Percentiles rank a stretch among this genome's conserved stretches.
Evolutionary conservation across 331 rosid genomes (phyloP).

Genomic region (Malus hybrid): DNA sequence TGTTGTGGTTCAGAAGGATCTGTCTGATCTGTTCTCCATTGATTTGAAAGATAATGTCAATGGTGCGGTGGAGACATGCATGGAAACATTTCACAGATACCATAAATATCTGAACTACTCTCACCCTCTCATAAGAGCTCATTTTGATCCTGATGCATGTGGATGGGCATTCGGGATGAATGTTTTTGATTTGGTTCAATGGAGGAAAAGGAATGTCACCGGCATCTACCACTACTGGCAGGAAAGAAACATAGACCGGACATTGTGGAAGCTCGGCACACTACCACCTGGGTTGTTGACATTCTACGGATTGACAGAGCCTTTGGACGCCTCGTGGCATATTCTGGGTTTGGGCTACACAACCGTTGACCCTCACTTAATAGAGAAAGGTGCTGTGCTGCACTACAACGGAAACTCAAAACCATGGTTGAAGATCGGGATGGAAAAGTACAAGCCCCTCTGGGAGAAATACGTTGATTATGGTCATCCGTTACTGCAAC

Average conservation of each 20-base stretch:
- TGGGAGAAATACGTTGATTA: conserved; percentile 86
- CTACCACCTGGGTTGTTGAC: conserved; percentile 91
- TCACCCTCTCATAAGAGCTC: conserved; percentile 75
- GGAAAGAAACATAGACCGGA: conserved; percentile 79
- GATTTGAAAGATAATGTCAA: conserved; percentile 77
- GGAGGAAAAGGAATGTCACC: conserved; percentile 88
- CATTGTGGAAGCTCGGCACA: conserved; percentile 94
- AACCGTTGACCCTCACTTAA: conserved; percentile 63
- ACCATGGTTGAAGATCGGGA: conserved; percentile 96
- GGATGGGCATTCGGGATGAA: conserved; percentile 99
- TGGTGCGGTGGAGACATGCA: conserved; percentile 97
- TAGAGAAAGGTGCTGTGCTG: conserved; percentile 86
- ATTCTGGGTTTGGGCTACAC: conserved; percentile 92
- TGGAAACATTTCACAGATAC: conserved; percentile 95
- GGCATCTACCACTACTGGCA: conserved; percentile 97
- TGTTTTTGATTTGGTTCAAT: conserved; percentile 79
- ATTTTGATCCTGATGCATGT: conserved; percentile 95
- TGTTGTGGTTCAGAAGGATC: conserved; percentile 82
- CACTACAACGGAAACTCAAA: conserved; percentile 93
- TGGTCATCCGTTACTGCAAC: conserved; percentile 61
- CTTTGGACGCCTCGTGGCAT: conserved; percentile 83
- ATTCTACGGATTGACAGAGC: conserved; percentile 82
- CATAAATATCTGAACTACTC: conserved; percentile 90
- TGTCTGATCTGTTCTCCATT: conserved; percentile 63
- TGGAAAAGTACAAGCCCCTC: conserved; percentile 84